Percentiles rank a stretch among this genome's conserved stretches.
Conservation (phyloP, 768 basidiomycete species). For the Baorangia bicolor region DNA sequence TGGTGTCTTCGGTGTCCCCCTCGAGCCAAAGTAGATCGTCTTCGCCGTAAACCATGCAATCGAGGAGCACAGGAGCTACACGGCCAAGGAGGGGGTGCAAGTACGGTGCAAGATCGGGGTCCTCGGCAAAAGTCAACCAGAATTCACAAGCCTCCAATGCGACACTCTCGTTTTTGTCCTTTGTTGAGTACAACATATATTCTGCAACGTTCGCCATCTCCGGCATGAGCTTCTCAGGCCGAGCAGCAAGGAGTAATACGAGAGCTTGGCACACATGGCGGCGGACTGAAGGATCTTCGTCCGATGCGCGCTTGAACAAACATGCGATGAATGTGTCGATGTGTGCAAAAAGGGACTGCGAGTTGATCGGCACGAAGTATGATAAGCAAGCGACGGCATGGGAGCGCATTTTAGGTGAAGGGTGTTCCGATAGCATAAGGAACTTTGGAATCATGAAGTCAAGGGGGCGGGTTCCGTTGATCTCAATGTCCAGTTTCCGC, state of each 20-base stretch:
- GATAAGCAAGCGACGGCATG: slow-evolving; percentile 94
- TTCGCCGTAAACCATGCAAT: slow-evolving; percentile 97
- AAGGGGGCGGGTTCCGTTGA: slow-evolving; percentile 88
- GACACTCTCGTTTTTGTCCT: slow-evolving; percentile 95
- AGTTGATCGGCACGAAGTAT: slow-evolving; percentile 86
- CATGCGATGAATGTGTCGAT: slow-evolving; percentile 93
- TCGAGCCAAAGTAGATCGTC: slow-evolving; percentile 95
- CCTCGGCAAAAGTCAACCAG: slow-evolving; percentile 98
- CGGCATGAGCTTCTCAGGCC: slow-evolving; percentile 95
- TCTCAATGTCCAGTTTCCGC: slow-evolving; percentile 90
- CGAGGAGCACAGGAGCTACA: slow-evolving; percentile 91
- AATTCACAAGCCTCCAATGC: slow-evolving; percentile 99
- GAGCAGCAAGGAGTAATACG: slow-evolving; percentile 86
- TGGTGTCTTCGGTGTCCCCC: slow-evolving; percentile 84
- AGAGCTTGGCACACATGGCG: slow-evolving; percentile 95
- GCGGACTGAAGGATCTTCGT: slow-evolving; percentile 91
- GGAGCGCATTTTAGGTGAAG: slow-evolving; percentile 83
- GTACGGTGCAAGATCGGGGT: slow-evolving; percentile 80
- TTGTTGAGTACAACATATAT: slow-evolving; percentile 98
- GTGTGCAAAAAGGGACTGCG: slow-evolving; percentile 84
- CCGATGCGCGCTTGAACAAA: slow-evolving; percentile 92
- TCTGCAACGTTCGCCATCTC: slow-evolving; percentile 95
- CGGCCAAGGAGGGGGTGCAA: slow-evolving; percentile 86
- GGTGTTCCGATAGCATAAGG: slow-evolving; percentile 82
- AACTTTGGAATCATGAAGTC: slow-evolving; percentile 98